These are phyloP conservation scores for Primulina eburnea DNA, from an alignment of 257 asterid genomes.

Conservation along the genomic window DNA sequence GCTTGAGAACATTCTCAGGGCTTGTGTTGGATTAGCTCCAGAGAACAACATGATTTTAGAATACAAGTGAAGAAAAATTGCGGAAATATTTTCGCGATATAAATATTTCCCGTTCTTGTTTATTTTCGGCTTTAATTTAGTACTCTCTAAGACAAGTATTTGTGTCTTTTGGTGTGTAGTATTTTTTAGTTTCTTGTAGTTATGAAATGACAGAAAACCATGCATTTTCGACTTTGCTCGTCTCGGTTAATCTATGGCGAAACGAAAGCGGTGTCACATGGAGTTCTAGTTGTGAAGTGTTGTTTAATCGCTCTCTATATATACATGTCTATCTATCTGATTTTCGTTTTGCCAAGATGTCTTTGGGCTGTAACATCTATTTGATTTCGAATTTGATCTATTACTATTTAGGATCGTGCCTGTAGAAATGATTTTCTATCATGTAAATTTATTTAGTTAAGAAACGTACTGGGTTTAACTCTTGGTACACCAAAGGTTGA, in stretches of 20 bases:
- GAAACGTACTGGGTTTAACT: too few relatives aligned
- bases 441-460: too few relatives aligned
- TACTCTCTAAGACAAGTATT: constrained; percentile 40
- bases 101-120: not conserved
- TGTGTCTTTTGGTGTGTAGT: not conserved
- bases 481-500: too few relatives aligned
- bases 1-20: constrained; percentile 97
- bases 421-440: not conserved
- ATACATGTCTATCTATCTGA: not conserved
- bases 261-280: not conserved
- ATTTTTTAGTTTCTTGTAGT: not conserved
- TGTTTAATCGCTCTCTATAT: not conserved
- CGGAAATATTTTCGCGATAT: not conserved
- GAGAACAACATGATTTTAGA: constrained; percentile 99
- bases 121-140: not conserved
- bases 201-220: not conserved
- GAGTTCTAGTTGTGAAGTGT: not conserved
- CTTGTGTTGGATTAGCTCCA: constrained; percentile 96
- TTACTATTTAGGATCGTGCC: too few relatives aligned
- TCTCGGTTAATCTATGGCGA: too few relatives aligned
- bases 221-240: not conserved
- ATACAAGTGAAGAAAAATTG: constrained; percentile 55
- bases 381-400: not conserved
- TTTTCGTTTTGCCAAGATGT: too few relatives aligned
- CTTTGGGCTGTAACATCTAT: too few relatives aligned